Base-by-base conservation (phyloP, 176 grass and related monocot genomes). In the Themeda triandra region DNA sequence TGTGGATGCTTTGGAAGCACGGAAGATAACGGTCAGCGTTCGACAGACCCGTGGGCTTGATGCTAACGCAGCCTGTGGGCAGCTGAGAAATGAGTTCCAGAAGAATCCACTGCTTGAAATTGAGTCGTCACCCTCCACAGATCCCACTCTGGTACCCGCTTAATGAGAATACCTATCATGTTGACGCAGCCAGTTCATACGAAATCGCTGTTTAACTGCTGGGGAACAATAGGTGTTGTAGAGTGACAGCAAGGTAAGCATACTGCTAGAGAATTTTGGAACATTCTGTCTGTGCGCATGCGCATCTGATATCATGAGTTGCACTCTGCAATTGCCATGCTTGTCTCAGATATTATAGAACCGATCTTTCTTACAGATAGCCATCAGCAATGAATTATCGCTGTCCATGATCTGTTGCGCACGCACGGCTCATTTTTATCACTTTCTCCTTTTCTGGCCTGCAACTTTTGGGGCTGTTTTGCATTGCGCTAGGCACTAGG, bases 1-100 rank as follows among this genome's bases (percentile, higher is more conserved):
- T 80, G 86, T 85, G 9, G 96, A 91, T 75, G 86, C 80, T 2
- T 60, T 98, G 46, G 96, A 98, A 75, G 77, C 80, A 12, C 63
- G 88, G 14, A 98, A 87, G 78, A 94, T 98, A 80, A 98, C 93
- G 0, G 89, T 94, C 6, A 98, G 96, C 10, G 87, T 98, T 71
- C 81, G 91, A 70, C 96, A 94, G 32, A 98, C 93, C 25, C 85
- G 93, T 13, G 96, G 96, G 75, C 96, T 98, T 30, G 96, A 98
- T 79, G 96, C 93, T 33, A 95, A 95, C 80, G 96, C 96, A 11
- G 96, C 96, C 2, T 98, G 96, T 72, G 96, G 96, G 21, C 96
- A 98, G 75, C 89, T 98, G 37, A 92, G 93, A 58, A 98, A 98
- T 60, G 87, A 92, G 64, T 93, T 95, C 69, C 96, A 98, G 51